Conservation (phyloP, 2,329 filamentous ascomycete genomes). For the Pestalotiopsis sp. region DNA sequence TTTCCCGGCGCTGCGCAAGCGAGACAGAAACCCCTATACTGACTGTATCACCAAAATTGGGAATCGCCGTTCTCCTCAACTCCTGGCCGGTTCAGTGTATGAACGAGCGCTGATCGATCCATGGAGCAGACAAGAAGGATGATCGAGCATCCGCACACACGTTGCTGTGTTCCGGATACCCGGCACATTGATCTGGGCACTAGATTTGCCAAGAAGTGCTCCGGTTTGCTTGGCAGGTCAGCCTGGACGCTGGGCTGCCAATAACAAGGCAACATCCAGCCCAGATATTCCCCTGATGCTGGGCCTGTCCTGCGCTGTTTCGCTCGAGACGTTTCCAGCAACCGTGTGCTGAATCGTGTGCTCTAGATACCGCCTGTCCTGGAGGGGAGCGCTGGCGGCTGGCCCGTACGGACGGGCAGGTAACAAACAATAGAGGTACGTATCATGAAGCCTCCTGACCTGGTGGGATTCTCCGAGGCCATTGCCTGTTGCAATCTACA, state of each 20-base stretch:
- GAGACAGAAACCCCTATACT: neutral
- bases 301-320: neutral
- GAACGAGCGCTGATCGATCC: neutral
- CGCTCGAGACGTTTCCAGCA: neutral
- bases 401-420: neutral
- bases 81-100: neutral
- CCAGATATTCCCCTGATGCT: neutral
- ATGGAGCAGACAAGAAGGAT: neutral
- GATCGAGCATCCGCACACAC: neutral
- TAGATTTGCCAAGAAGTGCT: slow-evolving; percentile 6
- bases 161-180: neutral
- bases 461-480: too few species aligned
- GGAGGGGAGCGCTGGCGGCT: neutral
- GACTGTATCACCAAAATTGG: neutral
- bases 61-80: neutral
- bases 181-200: slow-evolving; percentile 5
- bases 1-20: neutral
- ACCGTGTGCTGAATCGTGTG: neutral
- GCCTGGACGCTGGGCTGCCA: neutral
- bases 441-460: too few species aligned
- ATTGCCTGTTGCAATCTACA: too few species aligned
- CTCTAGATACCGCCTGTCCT: neutral
- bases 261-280: neutral
- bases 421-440: neutral
- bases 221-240: slow-evolving; percentile 6